Percentiles rank a stretch among this genome's conserved stretches.
Conservation (phyloP, 495 filamentous ascomycete genomes). For the Aspergillus diversus region DNA sequence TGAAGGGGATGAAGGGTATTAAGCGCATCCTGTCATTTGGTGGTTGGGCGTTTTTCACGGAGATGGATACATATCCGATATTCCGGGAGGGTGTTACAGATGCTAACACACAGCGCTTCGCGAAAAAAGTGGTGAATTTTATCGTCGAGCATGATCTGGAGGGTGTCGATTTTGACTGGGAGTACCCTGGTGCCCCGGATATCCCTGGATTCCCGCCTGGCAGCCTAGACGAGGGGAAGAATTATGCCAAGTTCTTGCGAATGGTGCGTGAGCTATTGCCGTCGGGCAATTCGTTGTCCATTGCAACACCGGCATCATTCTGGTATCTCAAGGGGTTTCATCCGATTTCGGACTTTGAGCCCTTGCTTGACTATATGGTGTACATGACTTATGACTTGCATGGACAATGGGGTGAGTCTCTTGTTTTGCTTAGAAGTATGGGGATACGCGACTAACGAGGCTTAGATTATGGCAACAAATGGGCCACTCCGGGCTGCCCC, state of each 20-base stretch:
- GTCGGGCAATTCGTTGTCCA: constrained; percentile 14
- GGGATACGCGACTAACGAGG: no score
- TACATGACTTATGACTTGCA: constrained; percentile 46
- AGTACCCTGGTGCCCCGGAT: constrained; percentile 30
- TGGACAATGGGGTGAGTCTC: constrained; percentile 26
- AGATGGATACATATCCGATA: constrained; percentile 35
- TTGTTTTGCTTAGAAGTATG: no score
- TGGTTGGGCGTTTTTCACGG: constrained; percentile 51
- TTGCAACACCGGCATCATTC: constrained; percentile 31
- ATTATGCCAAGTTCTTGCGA: constrained; percentile 35
- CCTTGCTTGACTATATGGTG: constrained; percentile 36
- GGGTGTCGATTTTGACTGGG: constrained; percentile 13
- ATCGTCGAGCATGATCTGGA: constrained; percentile 5
- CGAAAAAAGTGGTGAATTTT: constrained; percentile 22
- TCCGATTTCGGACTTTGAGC: constrained; percentile 29
- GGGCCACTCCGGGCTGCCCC: constrained; percentile 12
- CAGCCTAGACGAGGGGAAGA: constrained; percentile 2
- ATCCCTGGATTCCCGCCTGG: constrained; percentile 43
- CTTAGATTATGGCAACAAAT: constrained; percentile 17
- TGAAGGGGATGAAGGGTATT: constrained; percentile 23
- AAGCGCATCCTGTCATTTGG: constrained; percentile 49
- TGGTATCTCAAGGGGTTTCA: constrained; percentile 36
- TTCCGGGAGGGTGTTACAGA: constrained; percentile 34
- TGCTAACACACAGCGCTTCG: background rate
- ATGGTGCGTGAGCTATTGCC: constrained; percentile 6